Conservation (phyloP, 2,329 filamentous ascomycete genomes). For the Cytospora piceae region DNA sequence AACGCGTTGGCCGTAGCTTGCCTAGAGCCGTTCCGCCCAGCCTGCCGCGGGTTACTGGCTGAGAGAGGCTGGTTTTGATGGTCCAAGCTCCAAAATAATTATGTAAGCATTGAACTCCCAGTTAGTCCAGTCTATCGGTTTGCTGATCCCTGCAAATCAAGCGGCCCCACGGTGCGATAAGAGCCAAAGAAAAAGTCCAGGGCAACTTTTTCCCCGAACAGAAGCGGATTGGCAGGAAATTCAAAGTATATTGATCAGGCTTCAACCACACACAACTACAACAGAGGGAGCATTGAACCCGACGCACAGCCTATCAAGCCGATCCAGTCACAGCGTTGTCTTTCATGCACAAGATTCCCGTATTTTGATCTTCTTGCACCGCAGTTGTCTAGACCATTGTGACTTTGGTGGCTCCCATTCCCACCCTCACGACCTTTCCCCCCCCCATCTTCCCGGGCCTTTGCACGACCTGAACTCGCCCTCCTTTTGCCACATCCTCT, state of each 20-base stretch:
- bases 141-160: constrained; percentile 21
- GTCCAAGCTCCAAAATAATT: constrained; percentile 22
- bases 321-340: constrained; percentile 25
- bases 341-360: constrained; percentile 13
- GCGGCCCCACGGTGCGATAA: constrained; percentile 27
- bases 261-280: constrained; percentile 24
- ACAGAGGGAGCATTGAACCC: constrained; percentile 11
- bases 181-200: constrained; percentile 24
- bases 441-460: constrained; percentile 25
- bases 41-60: constrained; percentile 16
- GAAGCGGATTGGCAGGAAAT: constrained; percentile 8
- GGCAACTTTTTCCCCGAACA: constrained; percentile 11
- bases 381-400: constrained; percentile 8
- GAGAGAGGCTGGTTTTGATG: not conserved
- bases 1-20: constrained; percentile 54
- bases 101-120: constrained; percentile 6
- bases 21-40: constrained; percentile 42
- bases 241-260: constrained; percentile 14
- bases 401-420: constrained; percentile 16
- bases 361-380: constrained; percentile 10
- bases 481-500: constrained; percentile 31
- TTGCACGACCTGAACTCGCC: constrained; percentile 27
- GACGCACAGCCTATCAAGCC: constrained; percentile 22
- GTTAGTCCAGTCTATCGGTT: constrained; percentile 7
- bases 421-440: constrained; percentile 3